Evolutionary conservation across 2,329 filamentous ascomycete genomes (phyloP), one percentile per base, ranked within the genome.

Genomic region (Claviceps sorghi): DNA sequence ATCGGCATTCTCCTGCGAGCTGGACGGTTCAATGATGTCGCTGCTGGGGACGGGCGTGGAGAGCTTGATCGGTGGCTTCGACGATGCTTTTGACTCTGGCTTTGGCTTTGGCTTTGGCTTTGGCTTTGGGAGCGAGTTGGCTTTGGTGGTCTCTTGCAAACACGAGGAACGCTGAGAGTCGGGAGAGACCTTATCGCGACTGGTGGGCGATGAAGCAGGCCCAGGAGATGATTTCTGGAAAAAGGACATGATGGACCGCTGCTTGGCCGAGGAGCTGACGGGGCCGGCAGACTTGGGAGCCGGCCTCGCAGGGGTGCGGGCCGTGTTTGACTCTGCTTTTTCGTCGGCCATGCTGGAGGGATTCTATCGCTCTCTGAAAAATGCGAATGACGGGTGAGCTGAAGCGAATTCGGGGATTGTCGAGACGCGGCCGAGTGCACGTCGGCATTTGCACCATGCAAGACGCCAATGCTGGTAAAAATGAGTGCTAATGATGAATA

Each of bases 31-130:
- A 29, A 80, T 65, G 38, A 77, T 78, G 67, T 94, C 88, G 67
- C 88, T 94, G 66, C 87, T 95, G 5, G 88, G 84, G 6, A 84
- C 78, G 4, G 88, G 88, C 0, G 88, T 90, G 54, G 83, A 61
- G 45, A 66, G 61, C 54, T 67, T 68, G 41, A 53, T 51, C 6
- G 69, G 69, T 49, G 75, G 75, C n/a, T 67, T 71, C 13, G 45
- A 15, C 29, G 17, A 17, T 48, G 75, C 74, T n/a, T 67, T 71
- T 49, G 55, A 50, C 56, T 59, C 61, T 22, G 45, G 11, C 45
- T 32, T 26, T 49, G 75, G 75, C 19, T 67, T 71, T 50, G 55
- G 52, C 56, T 26, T 26, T 26, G 26, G 26, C n/a, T n/a, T n/a
- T n/a, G n/a, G n/a, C n/a, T 60, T 61, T 53, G 67, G 67, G 21